A percentile compares a stretch with the other conserved stretches of the same genome.
phyloP scores from a whole-genome alignment of 345 rosid species.

The Linum trigynum region DNA sequence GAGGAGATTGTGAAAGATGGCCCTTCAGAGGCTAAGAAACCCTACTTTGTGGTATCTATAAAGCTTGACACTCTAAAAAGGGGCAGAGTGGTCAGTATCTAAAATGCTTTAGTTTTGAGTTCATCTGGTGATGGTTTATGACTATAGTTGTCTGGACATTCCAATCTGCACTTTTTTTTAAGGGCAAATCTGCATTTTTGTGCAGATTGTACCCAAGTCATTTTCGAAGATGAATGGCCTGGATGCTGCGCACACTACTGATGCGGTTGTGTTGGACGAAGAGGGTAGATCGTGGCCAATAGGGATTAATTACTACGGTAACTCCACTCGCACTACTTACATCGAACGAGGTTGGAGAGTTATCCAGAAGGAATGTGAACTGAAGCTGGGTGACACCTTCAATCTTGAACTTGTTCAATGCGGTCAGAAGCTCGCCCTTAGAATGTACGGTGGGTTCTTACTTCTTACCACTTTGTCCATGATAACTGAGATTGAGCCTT shows the following conservation, averaged over 20 bases:
- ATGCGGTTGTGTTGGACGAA: constrained; percentile 7
- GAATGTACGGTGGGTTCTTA: constrained; percentile 1
- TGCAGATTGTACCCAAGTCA: constrained; percentile 7
- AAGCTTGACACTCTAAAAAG: background rate
- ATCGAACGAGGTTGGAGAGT: constrained; percentile 9
- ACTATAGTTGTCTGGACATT: background rate
- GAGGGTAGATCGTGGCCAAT: constrained; percentile 15
- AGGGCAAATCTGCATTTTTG: background rate
- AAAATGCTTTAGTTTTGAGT: background rate
- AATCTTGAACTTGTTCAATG: constrained; percentile 7
- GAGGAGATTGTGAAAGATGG: background rate
- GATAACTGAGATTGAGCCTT: background rate
- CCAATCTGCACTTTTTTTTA: too few relatives aligned
- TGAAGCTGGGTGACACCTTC: constrained; percentile 8
- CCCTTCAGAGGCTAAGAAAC: background rate
- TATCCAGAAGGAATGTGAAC: background rate
- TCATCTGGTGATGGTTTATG: background rate
- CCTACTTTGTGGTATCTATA: background rate
- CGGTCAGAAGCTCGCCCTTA: constrained; percentile 3
- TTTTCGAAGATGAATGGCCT: constrained; percentile 8
- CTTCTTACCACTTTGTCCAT: background rate
- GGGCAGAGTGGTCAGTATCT: constrained; percentile 6
- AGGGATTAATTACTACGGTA: background rate
- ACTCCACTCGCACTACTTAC: background rate
- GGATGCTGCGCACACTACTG: background rate